Base-by-base conservation (phyloP, 495 filamentous ascomycete species). In the Penicillium daleae region DNA sequence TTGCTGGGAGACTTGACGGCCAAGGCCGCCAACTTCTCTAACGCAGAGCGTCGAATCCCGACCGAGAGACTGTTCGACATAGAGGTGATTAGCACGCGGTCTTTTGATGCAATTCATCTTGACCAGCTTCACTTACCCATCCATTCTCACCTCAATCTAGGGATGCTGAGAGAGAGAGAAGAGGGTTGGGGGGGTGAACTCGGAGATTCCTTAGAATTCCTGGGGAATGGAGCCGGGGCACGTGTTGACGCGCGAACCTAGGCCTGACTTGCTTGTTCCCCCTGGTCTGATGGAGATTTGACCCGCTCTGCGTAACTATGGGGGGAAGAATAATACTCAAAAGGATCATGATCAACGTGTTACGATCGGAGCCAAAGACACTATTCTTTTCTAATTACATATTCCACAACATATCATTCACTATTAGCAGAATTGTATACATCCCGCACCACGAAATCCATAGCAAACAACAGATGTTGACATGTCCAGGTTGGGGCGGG, bases 11-110 rank as follows among this genome's bases (percentile, higher is more conserved):
- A 73, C 44, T 88, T 48, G 81, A 87, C 63, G 85, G 86, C 77
- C 54, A 82, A 65, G 12, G 79, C 80, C 60, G 89, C 90, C 59
- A 93, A 87, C 73, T 89, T 90, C 75, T 89, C 81, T 65, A 93
- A 78, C 37, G 90, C 90, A 50, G 81, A 80, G 58, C 80, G 80
- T 74, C 88, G 85, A 57, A 89, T 83, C 58, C 83, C 71, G 60
- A 64, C 66, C 37, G 72, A 73, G 29, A 76, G 69, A 29, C 79
- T 82, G 46, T 17, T 60, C 26, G 48, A 27, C 17, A 52, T 48
- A 13, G 8, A 57, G n/a, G 4, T 4, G 3, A 39, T 65, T 27
- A 63, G 53, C 22, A 51, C 2, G 13, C 9, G 27, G 33, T 9
- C 1, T 53, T 19, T 42, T 19, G 19, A 7, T 22, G 5, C 12